These are phyloP conservation scores for Vanrija sp. DNA, from an alignment of 1,284 basidiomycete genomes.

Conservation along the genomic window DNA sequence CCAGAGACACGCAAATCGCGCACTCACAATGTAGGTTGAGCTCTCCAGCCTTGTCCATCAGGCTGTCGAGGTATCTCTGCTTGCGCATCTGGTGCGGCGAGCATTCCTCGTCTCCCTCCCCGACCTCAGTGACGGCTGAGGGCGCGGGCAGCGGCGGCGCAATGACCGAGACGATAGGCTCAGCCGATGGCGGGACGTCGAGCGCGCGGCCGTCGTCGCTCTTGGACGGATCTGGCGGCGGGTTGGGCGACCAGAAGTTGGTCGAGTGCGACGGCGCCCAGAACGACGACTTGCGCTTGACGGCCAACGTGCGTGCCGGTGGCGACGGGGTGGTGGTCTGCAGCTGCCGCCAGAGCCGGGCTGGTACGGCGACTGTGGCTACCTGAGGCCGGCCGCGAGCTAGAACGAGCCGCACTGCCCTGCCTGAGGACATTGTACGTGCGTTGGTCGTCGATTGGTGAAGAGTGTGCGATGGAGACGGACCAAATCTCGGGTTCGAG, in stretches of 20 bases:
- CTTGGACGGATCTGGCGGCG: not conserved
- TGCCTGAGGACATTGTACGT: not conserved
- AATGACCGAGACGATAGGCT: not conserved
- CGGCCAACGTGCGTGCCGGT: slow-evolving; percentile 1
- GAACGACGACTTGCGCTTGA: slow-evolving; percentile 17
- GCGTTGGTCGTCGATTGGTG: not conserved
- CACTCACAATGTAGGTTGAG: slow-evolving; percentile 43
- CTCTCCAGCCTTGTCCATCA: slow-evolving; percentile 50
- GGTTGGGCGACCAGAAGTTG: slow-evolving; percentile 5
- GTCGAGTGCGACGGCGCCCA: slow-evolving; percentile 22
- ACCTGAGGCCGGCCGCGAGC: too few species aligned
- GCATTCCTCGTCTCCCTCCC: slow-evolving; percentile 1
- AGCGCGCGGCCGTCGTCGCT: not conserved
- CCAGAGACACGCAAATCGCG: not conserved
- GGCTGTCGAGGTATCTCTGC: slow-evolving; percentile 41
- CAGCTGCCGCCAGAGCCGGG: not conserved
- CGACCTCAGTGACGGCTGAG: slow-evolving; percentile 5
- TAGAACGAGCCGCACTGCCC: too few species aligned
- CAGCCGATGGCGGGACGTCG: slow-evolving; percentile 7
- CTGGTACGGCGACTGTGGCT: not conserved
- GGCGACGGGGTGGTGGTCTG: not conserved
- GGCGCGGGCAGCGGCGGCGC: slow-evolving; percentile 9
- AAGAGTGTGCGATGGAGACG: too few species aligned
- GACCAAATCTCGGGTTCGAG: not conserved
- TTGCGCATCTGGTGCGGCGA: slow-evolving; percentile 18